Evolutionary conservation across 2,329 filamentous ascomycete species (phyloP), one percentile per base, ranked within the genome.

Genomic region (Westerdykella aurantiaca): DNA sequence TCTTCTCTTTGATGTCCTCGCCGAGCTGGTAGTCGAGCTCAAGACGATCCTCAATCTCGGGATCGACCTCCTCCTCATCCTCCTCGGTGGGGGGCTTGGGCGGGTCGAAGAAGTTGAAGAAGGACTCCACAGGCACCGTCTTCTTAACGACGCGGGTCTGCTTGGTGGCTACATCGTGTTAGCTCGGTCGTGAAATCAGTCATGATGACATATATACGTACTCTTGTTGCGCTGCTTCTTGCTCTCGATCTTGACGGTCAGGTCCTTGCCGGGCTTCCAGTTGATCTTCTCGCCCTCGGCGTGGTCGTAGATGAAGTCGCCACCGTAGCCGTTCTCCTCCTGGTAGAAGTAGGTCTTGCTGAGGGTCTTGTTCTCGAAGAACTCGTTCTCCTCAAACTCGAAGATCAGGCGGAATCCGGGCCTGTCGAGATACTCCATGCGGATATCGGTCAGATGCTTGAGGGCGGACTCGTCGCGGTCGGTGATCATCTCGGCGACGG

Each of bases 191-290:
- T 1, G 22, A 5, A 1, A 45, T 33, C 18, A 22, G 18, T 11
- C 5, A 13, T 12, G 33, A 35, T 38, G 21, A 21, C 5, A 18
- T 13, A 13, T 13, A 13, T 14, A 68, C 81, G 75, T 78, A 98
- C 93, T 97, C 82, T 97, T 98, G 76, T 98, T 98, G 53, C 93
- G 82, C 76, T 98, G 93, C 80, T 98, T 98, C 82, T 98, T 98
- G 79, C 88, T 94, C 79, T 98, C 93, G 48, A 97, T 77, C 56
- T 88, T 85, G 54, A 97, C 86, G 37, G 93, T 98, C 58, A 98
- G 76, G 65, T 98, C 93, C 72, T 95, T 89, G 61, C 85, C 85
- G 9, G 83, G 75, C 74, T 95, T 93, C 93, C 93, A 98, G 59
- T 96, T 85, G 63, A 98, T 95, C 79, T 95, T 93, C 69, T 95